These are phyloP conservation scores for Aaosphaeria arxii DNA, from an alignment of 2,329 filamentous ascomycete species.

Conservation along the genomic window DNA sequence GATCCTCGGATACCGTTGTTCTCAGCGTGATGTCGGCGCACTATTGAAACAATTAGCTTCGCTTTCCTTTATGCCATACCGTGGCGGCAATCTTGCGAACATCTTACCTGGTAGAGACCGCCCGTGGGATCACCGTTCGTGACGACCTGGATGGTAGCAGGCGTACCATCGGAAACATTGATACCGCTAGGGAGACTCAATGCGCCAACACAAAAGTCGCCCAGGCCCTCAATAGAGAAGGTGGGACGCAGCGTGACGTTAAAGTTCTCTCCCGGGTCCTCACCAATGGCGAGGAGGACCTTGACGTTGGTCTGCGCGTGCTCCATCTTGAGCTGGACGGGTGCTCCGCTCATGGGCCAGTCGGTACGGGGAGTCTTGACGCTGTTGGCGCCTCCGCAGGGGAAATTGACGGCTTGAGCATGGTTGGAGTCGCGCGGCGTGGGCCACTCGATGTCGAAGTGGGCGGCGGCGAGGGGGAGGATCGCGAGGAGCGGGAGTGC, in stretches of 20 bases:
- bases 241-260: constrained; percentile 65
- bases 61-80: neutral
- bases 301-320: constrained; percentile 53
- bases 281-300: constrained; percentile 53
- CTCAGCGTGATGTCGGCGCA: constrained; percentile 73
- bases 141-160: constrained; percentile 68
- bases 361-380: constrained; percentile 44
- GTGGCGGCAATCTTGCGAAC: no score
- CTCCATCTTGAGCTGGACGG: constrained; percentile 51
- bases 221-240: constrained; percentile 59
- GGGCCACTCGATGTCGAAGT: constrained; percentile 57
- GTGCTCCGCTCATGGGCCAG: constrained; percentile 50
- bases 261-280: constrained; percentile 58
- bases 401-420: constrained; percentile 45
- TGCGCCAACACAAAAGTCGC: constrained; percentile 64
- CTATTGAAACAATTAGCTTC: constrained; percentile 33
- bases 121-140: constrained; percentile 57
- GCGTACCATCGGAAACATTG: constrained; percentile 57
- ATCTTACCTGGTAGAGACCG: constrained; percentile 62
- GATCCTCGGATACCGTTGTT: constrained; percentile 46
- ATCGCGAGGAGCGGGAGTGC: constrained; percentile 39
- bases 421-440: constrained; percentile 48
- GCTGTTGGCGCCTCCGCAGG: constrained; percentile 51
- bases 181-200: constrained; percentile 54
- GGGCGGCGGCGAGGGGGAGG: constrained; percentile 49